Conservation (phyloP, 306 rosid genomes). For the Carpinus viminea region DNA sequence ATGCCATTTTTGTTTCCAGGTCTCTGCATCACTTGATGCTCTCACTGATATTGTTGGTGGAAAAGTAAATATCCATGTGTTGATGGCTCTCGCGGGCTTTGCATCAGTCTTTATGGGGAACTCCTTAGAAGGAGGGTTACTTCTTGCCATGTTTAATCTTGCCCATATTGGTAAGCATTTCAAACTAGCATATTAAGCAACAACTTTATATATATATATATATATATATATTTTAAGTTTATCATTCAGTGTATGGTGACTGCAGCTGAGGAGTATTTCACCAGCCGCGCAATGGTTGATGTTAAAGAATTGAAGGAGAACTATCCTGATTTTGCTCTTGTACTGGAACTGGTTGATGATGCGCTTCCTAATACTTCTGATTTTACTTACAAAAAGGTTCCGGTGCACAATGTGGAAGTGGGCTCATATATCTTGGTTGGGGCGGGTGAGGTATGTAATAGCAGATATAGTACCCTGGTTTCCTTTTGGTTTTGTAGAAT, state of each 20-base stretch:
- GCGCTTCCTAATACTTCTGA: conserved; percentile 79
- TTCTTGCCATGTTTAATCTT: conserved; percentile 93
- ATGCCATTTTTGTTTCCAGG: conserved; percentile 43
- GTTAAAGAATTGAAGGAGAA: conserved; percentile 92
- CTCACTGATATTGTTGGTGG: conserved; percentile 77
- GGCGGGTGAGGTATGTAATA: conserved; percentile 82
- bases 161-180: conserved; percentile 85
- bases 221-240: conserved; percentile 10
- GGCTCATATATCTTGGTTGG: conserved; percentile 87
- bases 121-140: conserved; percentile 91
- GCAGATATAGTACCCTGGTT: conserved; percentile 13
- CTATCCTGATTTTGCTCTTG: conserved; percentile 90
- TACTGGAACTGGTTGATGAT: conserved; percentile 66
- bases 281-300: conserved; percentile 84
- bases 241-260: conserved; percentile 34
- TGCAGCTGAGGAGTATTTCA: conserved; percentile 96
- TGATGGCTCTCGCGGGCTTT: conserved; percentile 98
- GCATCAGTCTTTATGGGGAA: conserved; percentile 92
- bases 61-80: conserved; percentile 87
- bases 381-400: conserved; percentile 82
- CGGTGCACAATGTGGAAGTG: conserved; percentile 73
- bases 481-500: conserved; percentile 15
- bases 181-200: not conserved
- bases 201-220: not conserved
- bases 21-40: conserved; percentile 94